phyloP scores from a whole-genome alignment of 768 basidiomycete species.

The Nevesoporus exiguus region DNA sequence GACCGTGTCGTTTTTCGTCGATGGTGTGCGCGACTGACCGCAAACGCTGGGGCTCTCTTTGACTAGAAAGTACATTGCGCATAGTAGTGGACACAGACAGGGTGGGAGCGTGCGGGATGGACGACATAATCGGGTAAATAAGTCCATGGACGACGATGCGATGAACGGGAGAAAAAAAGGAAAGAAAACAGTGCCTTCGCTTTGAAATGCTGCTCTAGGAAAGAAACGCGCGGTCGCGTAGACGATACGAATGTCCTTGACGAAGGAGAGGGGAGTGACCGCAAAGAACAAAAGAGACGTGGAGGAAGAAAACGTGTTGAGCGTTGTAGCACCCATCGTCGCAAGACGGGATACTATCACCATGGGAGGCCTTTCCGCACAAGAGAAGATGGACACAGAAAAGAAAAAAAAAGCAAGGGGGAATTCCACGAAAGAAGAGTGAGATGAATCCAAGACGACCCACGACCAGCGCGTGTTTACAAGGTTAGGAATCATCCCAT shows the following conservation, averaged over 20 bases:
- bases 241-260: conserved; percentile 8
- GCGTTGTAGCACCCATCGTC: no score
- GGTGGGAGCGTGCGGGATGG: not conserved
- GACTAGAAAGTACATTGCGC: not conserved
- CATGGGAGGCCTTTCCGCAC: not conserved
- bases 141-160: conserved; percentile 20
- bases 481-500: conserved; percentile 25
- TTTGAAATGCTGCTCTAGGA: conserved; percentile 1
- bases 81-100: not conserved
- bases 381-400: not conserved
- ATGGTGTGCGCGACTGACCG: not conserved
- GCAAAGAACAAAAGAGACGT: not conserved
- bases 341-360: not conserved
- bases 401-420: not conserved
- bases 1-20: no score
- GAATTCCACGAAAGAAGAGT: not conserved
- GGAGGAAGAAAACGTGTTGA: not conserved
- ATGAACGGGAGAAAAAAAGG: conserved; percentile 2
- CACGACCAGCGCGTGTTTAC: conserved; percentile 23
- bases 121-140: conserved; percentile 9
- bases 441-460: conserved; percentile 2
- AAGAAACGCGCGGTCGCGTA: not conserved
- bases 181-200: not conserved
- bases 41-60: no score
- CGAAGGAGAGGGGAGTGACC: not conserved